Base-by-base conservation (phyloP, 306 rosid species). In the Carpinus fangiana region DNA sequence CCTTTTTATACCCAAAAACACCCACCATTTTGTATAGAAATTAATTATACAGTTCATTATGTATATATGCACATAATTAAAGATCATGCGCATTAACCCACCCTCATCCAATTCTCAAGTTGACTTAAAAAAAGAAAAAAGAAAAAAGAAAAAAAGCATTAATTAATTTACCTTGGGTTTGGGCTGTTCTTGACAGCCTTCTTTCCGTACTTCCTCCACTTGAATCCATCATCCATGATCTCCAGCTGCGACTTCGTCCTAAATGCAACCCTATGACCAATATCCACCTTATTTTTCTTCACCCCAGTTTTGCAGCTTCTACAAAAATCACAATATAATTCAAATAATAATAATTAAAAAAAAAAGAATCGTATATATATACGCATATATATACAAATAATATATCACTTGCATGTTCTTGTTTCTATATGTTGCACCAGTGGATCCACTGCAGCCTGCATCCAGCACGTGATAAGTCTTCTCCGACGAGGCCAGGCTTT, bases 171-270 rank as follows among this genome's bases (percentile, higher is more conserved):
- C 97, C 97, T 90, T 43, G 89, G 83, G 65, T 92, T 68, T 1
- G 89, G 85, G 79, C 34, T 92, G 83, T 88, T 88, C 83, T 92
- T 92, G 20, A 92, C 94, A 0, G 85, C 73, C 57, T 92, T 92
- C 84, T 87, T 92, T 26, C 97, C 97, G 47, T 92, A 92, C 86
- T 92, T 92, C 78, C 97, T 87, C 97, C 97, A 92, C 74, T 87
- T 92, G 85, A 84, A 92, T 71, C 97, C 97, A 81, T 92, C 94
- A 54, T 92, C 95, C 93, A 92, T 88, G 48, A 88, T 59, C 84
- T 90, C 97, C 52, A 86, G 23, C 79, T 88, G 90, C 54, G 97
- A 86, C 84, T 78, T 87, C 0, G 97, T 92, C 81, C 82, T 87
- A 70, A 92, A 92, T 20, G 92, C 95, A 71, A 92, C 70, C 75